Evolutionary conservation across 768 basidiomycete species (phyloP).

Genomic region (Pleurotus eryngii): DNA sequence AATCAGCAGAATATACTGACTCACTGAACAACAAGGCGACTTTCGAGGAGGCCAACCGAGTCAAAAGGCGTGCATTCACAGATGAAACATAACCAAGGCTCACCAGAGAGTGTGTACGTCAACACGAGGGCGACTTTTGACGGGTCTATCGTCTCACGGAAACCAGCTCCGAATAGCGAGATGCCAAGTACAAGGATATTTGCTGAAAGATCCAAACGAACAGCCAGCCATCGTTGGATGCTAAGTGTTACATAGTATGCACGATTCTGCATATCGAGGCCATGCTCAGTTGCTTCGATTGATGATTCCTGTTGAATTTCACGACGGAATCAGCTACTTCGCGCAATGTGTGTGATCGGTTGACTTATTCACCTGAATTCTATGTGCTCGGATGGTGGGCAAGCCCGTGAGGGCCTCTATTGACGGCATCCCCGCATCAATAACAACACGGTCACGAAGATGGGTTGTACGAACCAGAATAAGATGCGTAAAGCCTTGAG

Average conservation of each 20-base stretch:
- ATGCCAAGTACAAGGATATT: conserved; percentile 70
- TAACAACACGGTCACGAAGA: background rate
- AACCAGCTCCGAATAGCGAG: conserved; percentile 62
- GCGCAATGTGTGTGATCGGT: background rate
- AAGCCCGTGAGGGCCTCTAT: conserved; percentile 61
- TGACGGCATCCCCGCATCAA: background rate
- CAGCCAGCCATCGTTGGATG: conserved; percentile 62
- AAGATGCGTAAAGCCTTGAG: conserved; percentile 53
- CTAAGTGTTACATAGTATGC: conserved; percentile 63
- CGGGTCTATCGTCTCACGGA: conserved; percentile 52
- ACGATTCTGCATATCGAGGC: conserved; percentile 55
- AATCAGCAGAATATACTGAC: too few species aligned
- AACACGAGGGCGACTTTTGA: conserved; percentile 62
- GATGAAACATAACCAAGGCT: conserved; percentile 17
- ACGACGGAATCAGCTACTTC: too few species aligned
- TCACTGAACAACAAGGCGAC: too few species aligned
- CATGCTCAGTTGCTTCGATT: conserved; percentile 45
- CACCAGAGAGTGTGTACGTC: conserved; percentile 50
- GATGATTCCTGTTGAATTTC: conserved; percentile 35
- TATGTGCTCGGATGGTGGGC: conserved; percentile 58
- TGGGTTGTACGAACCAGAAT: conserved; percentile 39
- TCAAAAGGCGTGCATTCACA: background rate
- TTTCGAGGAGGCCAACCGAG: too few species aligned
- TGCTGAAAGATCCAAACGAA: conserved; percentile 63
- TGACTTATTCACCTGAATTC: conserved; percentile 40